Evolutionary conservation across 495 filamentous ascomycete genomes (phyloP).

Genomic region (Annulohypoxylon moriforme): DNA sequence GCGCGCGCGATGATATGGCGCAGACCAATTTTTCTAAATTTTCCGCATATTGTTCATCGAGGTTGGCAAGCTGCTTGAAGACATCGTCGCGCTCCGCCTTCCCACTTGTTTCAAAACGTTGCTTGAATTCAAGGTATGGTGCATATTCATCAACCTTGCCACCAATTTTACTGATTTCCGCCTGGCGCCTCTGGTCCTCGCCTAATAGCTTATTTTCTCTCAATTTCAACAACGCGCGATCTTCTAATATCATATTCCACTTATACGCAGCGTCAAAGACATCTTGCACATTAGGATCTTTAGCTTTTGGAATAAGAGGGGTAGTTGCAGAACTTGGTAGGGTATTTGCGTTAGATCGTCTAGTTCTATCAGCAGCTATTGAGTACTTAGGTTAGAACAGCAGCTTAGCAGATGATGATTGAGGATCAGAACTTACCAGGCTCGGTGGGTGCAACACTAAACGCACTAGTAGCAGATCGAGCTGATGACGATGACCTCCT

Average conservation of each 20-base stretch:
- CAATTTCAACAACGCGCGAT: conserved; percentile 29
- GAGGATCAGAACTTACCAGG: conserved; percentile 21
- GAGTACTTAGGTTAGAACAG: conserved; percentile 11
- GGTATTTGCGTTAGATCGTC: background rate
- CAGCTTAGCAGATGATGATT: background rate
- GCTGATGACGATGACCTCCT: conserved; percentile 12
- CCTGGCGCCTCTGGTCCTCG: conserved; percentile 26
- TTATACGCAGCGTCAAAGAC: conserved; percentile 36
- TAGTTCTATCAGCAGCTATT: conserved; percentile 16
- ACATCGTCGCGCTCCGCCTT: conserved; percentile 26
- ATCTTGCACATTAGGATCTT: conserved; percentile 41
- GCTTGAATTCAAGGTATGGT: conserved; percentile 34
- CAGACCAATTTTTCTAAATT: conserved; percentile 36
- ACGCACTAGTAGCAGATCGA: conserved; percentile 31
- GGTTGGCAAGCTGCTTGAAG: conserved; percentile 6
- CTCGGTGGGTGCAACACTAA: conserved; percentile 22
- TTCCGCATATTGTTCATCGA: conserved; percentile 24
- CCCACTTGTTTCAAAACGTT: conserved; percentile 27
- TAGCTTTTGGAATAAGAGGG: conserved; percentile 27
- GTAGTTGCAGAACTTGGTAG: background rate
- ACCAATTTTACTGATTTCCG: conserved; percentile 26
- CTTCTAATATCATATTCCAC: conserved; percentile 26
- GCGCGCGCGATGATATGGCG: conserved; percentile 12
- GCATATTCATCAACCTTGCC: conserved; percentile 39
- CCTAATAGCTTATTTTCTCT: conserved; percentile 17